Conservation (phyloP, 805 yeast genomes). For the Yueomyces sp. region DNA sequence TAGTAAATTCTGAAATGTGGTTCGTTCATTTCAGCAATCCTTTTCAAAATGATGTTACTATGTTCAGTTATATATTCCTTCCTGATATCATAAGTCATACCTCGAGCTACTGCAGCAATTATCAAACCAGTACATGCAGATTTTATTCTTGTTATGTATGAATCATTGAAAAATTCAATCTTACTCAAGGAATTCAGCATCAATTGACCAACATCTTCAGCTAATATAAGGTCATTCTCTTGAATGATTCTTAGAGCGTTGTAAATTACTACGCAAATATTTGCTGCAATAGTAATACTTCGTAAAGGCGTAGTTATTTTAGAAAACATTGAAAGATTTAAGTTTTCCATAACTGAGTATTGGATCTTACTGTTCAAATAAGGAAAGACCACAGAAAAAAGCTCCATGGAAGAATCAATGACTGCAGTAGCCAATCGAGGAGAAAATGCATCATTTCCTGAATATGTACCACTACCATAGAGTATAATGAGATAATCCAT, state of each 20-base stretch:
- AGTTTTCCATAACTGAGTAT: constrained; percentile 71
- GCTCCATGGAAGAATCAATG: constrained; percentile 67
- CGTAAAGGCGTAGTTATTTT: constrained; percentile 24
- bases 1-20: constrained; percentile 54
- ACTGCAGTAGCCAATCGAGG: constrained; percentile 38
- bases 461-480: constrained; percentile 12
- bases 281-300: constrained; percentile 40
- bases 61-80: constrained; percentile 25
- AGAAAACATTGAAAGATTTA: constrained; percentile 43
- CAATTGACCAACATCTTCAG: constrained; percentile 29
- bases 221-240: constrained; percentile 15
- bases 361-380: constrained; percentile 66
- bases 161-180: constrained; percentile 29
- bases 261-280: constrained; percentile 51
- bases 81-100: constrained; percentile 2
- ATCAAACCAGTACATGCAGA: constrained; percentile 48
- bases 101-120: constrained; percentile 20
- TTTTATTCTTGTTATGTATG: constrained; percentile 31
- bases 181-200: constrained; percentile 38
- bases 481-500: constrained; percentile 29
- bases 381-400: constrained; percentile 61
- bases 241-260: constrained; percentile 26
- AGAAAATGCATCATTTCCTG: constrained; percentile 11
- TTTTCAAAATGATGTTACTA: constrained; percentile 43
- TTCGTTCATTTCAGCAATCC: constrained; percentile 49